Base-by-base conservation (phyloP, 306 rosid species). In the Vicia sativa region DNA sequence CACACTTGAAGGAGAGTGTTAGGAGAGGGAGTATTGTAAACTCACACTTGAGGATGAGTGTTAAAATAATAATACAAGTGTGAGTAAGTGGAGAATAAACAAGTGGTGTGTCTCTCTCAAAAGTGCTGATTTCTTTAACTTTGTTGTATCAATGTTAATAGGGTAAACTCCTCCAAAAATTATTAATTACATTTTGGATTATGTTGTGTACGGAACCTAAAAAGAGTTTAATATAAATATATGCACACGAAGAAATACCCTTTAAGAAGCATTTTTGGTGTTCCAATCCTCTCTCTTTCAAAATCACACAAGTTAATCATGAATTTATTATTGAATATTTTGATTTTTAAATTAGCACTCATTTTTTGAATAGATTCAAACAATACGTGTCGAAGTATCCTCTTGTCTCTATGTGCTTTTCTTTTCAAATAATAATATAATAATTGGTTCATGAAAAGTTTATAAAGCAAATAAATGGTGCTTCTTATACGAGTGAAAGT, bases 401-500 rank as follows among this genome's bases (percentile, higher is more conserved):
- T 15, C 25, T 54, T 63, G 16, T 63, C 2, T 16, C 10, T 26
- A 9, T 39, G 64, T 38, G 54, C 63, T 38, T 67, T 18, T 11
- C 7, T 52, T 42, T 9, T 56, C 44, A 52, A 13, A 52, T 52
- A 52, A 52, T 49, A 49, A 18, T 19, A 52, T 52, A 52, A 52
- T 52, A 34, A 52, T 12, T 29, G n/a, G 48, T 35, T 28, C 26
- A 10, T 28, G 38, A 66, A 29, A 15, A 77, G 14, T 42, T 46
- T 38, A 23, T 45, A 26, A 53, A 72, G 48, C 13, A 60, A 44
- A 11, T 18, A 46, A 57, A 60, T 70, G 49, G 45, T 62, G 76
- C 79, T 72, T 64, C 13, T 55, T 44, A 43, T 44, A 10, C 54
- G 45, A 68, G 76, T 39, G 81, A 84, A 62, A 70, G 73, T 15